Conservation (phyloP, 129 eudicot genomes). For the Silybum marianum region DNA sequence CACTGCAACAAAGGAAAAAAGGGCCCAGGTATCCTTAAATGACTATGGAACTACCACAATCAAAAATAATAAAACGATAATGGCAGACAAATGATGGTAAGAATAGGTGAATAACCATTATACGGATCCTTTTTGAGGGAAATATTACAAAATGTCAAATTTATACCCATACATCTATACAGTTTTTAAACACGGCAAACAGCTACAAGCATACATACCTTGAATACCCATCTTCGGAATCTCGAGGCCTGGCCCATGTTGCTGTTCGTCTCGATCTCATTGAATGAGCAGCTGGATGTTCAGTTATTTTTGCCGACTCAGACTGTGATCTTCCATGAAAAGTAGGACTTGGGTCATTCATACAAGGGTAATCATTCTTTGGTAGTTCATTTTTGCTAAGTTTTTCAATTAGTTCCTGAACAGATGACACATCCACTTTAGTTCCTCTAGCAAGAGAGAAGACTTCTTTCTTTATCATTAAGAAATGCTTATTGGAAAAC, state of each 20-base stretch:
- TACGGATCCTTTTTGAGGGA: neutral
- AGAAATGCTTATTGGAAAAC: neutral
- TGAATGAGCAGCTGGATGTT: conserved; percentile 62
- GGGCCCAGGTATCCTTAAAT: neutral
- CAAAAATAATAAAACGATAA: neutral
- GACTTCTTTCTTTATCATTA: neutral
- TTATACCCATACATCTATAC: neutral
- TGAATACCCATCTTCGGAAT: conserved; percentile 89
- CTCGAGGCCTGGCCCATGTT: conserved; percentile 92
- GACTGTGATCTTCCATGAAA: conserved; percentile 64
- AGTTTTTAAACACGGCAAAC: neutral
- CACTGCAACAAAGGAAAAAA: conserved; percentile 45
- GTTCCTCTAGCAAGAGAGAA: conserved; percentile 1
- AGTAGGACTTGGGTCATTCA: conserved; percentile 92
- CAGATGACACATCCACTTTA: neutral
- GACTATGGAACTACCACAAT: neutral
- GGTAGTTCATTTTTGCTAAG: conserved; percentile 75
- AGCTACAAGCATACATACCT: conserved; percentile 47
- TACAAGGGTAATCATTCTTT: conserved; percentile 78
- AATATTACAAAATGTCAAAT: neutral
- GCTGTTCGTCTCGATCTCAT: conserved; percentile 77
- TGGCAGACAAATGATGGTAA: neutral
- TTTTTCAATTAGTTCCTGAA: conserved; percentile 89
- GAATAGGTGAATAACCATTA: neutral
- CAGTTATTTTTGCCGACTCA: conserved; percentile 40